phyloP scores from a whole-genome alignment of 805 yeast species.

The Candida adriatica region DNA sequence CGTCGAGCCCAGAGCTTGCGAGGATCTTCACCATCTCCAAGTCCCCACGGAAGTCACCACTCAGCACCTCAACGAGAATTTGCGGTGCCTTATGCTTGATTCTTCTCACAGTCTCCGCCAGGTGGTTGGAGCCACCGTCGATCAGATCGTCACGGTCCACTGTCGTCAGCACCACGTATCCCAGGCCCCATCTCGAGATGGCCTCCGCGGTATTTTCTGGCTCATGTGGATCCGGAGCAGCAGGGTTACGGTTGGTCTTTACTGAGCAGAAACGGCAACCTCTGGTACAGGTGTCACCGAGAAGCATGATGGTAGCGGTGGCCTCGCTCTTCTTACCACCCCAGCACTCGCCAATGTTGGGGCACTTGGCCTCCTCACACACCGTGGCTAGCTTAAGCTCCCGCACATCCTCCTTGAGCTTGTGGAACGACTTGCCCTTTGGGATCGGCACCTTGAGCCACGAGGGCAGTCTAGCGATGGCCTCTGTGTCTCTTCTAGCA shows the following conservation, averaged over 20 bases:
- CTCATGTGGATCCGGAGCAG: conserved; percentile 88
- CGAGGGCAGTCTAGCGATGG: conserved; percentile 58
- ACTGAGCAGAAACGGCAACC: conserved; percentile 99
- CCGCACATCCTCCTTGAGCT: conserved; percentile 76
- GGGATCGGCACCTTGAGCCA: conserved; percentile 98
- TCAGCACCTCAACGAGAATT: conserved; percentile 83
- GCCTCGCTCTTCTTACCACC: conserved; percentile 92
- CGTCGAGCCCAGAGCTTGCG: conserved; percentile 87
- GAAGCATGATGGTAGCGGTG: conserved; percentile 93
- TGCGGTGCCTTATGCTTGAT: conserved; percentile 88
- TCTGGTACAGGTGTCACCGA: conserved; percentile 98
- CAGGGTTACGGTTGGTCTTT: conserved; percentile 83
- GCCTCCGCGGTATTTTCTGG: conserved; percentile 99
- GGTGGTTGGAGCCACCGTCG: conserved; percentile 92
- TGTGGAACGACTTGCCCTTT: conserved; percentile 80
- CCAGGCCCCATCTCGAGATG: conserved; percentile 94
- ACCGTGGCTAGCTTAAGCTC: conserved; percentile 91
- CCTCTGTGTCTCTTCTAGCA: conserved; percentile 61
- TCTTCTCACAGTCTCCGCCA: conserved; percentile 77
- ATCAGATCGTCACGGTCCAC: conserved; percentile 93
- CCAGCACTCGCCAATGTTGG: conserved; percentile 99
- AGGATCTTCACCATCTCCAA: conserved; percentile 69
- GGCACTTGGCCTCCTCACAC: conserved; percentile 98
- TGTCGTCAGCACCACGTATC: conserved; percentile 94
- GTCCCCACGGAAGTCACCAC: conserved; percentile 95